Evolutionary conservation across 202 grass and related monocot species (phyloP).

Genomic region (Panicum hallii): DNA sequence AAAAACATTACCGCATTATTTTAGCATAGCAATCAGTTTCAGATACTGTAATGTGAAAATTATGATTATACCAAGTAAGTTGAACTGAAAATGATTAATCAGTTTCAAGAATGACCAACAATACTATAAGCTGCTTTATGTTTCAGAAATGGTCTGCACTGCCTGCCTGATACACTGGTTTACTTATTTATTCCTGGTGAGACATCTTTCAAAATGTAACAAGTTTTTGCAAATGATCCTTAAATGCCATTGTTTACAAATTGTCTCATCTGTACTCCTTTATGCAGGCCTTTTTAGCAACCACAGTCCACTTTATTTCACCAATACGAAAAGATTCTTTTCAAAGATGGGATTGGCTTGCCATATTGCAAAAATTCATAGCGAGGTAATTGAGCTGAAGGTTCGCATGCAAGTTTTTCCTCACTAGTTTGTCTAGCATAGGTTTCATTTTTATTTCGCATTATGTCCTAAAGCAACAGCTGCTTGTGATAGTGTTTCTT

Average conservation of each 20-base stretch:
- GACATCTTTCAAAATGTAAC: conserved; percentile 39
- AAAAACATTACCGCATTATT: not conserved
- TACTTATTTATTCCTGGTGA: conserved; percentile 88
- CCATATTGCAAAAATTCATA: conserved; percentile 96
- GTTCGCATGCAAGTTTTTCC: not conserved
- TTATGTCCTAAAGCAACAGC: conserved; percentile 14
- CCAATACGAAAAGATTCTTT: conserved; percentile 79
- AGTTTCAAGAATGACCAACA: not conserved
- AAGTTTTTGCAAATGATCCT: not conserved
- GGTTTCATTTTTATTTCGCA: conserved; percentile 16
- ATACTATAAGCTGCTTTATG: conserved; percentile 31
- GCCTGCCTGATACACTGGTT: conserved; percentile 63
- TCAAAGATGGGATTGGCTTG: conserved; percentile 94
- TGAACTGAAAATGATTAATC: not conserved
- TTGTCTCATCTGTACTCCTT: not conserved
- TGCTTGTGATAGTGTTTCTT: not conserved
- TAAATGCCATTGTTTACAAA: not conserved
- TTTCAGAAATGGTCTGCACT: conserved; percentile 72
- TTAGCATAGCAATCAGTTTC: not conserved
- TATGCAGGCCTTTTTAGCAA: conserved; percentile 94
- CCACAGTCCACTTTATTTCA: conserved; percentile 88
- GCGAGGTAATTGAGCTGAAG: conserved; percentile 63
- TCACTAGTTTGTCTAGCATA: not conserved
- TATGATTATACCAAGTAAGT: not conserved
- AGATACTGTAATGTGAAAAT: not conserved